phyloP scores from a whole-genome alignment of 495 filamentous ascomycete genomes.

The Penicillium lividum region DNA sequence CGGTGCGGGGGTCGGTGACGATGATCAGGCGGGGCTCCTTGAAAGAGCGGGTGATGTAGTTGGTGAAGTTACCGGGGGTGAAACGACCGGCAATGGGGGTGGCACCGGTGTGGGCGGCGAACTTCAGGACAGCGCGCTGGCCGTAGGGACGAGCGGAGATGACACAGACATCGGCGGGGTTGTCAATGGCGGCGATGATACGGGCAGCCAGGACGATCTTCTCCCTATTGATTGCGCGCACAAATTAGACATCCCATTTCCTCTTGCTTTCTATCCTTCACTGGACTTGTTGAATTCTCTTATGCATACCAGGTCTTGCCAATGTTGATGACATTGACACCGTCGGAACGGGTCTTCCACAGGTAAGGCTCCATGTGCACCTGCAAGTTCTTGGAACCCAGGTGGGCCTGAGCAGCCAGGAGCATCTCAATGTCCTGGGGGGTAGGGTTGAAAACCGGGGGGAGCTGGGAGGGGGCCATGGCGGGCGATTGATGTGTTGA shows the following conservation, averaged over 20 bases:
- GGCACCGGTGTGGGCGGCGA: constrained; percentile 95
- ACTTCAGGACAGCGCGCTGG: constrained; percentile 99
- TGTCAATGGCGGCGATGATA: constrained; percentile 98
- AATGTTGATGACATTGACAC: constrained; percentile 98
- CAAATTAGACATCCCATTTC: constrained; percentile 25
- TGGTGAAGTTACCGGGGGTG: constrained; percentile 99
- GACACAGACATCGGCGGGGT: constrained; percentile 97
- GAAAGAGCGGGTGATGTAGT: constrained; percentile 99
- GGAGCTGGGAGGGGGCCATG: constrained; percentile 93
- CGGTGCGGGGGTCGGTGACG: constrained; percentile 98
- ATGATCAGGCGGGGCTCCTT: constrained; percentile 99
- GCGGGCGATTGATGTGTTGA: constrained; percentile 62
- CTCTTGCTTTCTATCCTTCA: background rate
- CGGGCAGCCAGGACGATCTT: constrained; percentile 98
- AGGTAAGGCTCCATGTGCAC: constrained; percentile 99
- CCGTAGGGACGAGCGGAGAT: constrained; percentile 99
- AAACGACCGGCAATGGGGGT: constrained; percentile 98
- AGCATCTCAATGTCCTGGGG: constrained; percentile 97
- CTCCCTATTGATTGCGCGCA: constrained; percentile 66
- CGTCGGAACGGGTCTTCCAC: constrained; percentile 97
- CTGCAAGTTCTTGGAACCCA: constrained; percentile 98
- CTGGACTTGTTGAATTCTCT: background rate
- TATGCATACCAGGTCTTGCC: constrained; percentile 94
- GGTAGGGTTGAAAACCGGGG: constrained; percentile 84
- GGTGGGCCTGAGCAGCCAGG: constrained; percentile 91